Conservation (phyloP, 2,329 filamentous ascomycete genomes). For the Chaetomiaceae sp. region DNA sequence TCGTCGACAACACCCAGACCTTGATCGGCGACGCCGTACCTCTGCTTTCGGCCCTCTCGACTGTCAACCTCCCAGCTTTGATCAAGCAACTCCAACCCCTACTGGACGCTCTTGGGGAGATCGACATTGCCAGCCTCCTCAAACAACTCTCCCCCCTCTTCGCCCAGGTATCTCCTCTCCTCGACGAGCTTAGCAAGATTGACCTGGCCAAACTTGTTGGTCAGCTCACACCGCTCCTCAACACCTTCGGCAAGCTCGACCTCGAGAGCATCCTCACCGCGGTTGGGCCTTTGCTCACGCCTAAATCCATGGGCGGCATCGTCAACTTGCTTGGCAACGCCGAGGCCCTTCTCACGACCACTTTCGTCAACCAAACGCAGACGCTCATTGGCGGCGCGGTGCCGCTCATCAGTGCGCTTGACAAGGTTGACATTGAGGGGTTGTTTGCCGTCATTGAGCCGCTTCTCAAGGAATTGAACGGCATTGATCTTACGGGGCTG, state of each 20-base stretch:
- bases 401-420: conserved; percentile 34
- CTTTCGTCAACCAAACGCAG: conserved; percentile 40
- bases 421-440: conserved; percentile 35
- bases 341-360: conserved; percentile 29
- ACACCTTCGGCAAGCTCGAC: conserved; percentile 29
- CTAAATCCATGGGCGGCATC: conserved; percentile 29
- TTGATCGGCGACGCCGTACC: conserved; percentile 1
- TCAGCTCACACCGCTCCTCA: conserved; percentile 26
- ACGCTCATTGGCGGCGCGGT: conserved; percentile 35
- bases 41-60: not conserved
- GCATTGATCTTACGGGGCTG: conserved; percentile 11
- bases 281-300: conserved; percentile 28
- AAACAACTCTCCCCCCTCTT: conserved; percentile 7
- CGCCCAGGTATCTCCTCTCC: conserved; percentile 4
- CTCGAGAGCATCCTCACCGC: conserved; percentile 29
- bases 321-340: conserved; percentile 31
- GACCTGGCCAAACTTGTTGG: conserved; percentile 18
- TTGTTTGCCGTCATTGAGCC: conserved; percentile 21
- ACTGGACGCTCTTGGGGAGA: conserved; percentile 7
- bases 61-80: not conserved
- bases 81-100: conserved; percentile 8
- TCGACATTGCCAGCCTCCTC: conserved; percentile 6
- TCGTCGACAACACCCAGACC: not conserved
- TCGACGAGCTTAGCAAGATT: conserved; percentile 6
- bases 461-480: conserved; percentile 12